Base-by-base conservation (phyloP, 805 yeast genomes). In the Saccharomyces mikatae region DNA sequence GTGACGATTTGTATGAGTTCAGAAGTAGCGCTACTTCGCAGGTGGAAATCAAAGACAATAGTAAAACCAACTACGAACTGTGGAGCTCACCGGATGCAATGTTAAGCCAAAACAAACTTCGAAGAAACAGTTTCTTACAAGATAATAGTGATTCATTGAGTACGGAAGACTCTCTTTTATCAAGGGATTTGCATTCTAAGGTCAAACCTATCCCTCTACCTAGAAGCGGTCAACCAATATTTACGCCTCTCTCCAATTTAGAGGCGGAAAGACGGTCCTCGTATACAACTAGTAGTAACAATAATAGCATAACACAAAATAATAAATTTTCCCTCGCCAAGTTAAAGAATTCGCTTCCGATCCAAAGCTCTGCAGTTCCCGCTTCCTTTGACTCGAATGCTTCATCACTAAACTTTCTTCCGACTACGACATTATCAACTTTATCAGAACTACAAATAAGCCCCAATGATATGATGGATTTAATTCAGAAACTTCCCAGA, bases 401-500 rank as follows among this genome's bases (percentile, higher is more conserved):
- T 24, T 61, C 64, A 13, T 60, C 62, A 13, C 24, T 59, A 22
- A 59, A 58, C 9, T 52, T 53, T 17, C 24, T 57, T 5, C 61
- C 61, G 26, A 60, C 54, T 24, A 55, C 52, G 30, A 53, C 63
- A 10, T 48, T 52, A 2, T 52, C 62, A 2, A 48, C 58, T 2
- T 49, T 61, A 3, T 30, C 57, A 17, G 64, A 61, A 21, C 47
- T 61, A 27, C 54, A 51, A 27, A 60, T 61, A 60, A 55, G 52
- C 6, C 59, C 65, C 4, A 69, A 63, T 24, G 72, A 70, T 30
- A 67, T 72, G 9, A 62, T 63, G n/a, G 55, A 62, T 17, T 50
- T 75, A 8, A 63, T 70, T 14, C 62, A 60, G 3, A 61, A 64
- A 50, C 63, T 82, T 24, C 87, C 87, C 0, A 66, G 74, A 0